A percentile compares a stretch with the other conserved stretches of the same genome.
phyloP scores from a whole-genome alignment of 164 flowering plant species.

The Aristolochia fimbriata region DNA sequence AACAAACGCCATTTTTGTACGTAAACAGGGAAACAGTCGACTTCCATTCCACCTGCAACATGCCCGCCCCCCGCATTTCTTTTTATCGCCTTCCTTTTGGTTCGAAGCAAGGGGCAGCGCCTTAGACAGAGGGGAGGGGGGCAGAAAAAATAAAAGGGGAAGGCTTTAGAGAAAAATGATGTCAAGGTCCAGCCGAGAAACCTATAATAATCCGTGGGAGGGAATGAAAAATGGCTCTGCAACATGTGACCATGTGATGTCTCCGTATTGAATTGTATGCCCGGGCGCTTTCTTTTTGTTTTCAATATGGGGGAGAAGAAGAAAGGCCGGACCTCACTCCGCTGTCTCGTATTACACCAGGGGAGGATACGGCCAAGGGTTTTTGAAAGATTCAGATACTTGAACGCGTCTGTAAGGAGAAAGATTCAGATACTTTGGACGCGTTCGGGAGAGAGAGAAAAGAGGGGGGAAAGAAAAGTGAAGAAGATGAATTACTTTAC shows the following conservation, averaged over 20 bases:
- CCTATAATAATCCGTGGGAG: not conserved
- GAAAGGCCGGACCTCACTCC: no score
- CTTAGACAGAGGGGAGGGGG: conserved; percentile 2
- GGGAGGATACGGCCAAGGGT: no score
- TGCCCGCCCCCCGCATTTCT: conserved; percentile 11
- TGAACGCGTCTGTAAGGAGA: not conserved
- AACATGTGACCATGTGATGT: conserved; percentile 43
- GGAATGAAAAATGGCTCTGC: not conserved
- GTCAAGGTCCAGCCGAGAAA: conserved; percentile 26
- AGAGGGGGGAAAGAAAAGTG: no score
- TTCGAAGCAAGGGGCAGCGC: not conserved
- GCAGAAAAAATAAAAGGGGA: conserved; percentile 8
- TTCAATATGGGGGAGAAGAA: no score
- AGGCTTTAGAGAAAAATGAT: conserved; percentile 16
- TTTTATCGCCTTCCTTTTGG: not conserved
- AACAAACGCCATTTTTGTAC: not conserved
- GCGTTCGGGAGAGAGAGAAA: no score
- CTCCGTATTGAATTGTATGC: no score
- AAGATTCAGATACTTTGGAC: no score
- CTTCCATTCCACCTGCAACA: conserved; percentile 16
- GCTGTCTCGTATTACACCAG: no score
- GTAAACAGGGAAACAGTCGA: not conserved
- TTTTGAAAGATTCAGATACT: not conserved
- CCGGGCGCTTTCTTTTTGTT: no score
- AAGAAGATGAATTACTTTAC: no score